Evolutionary conservation across 805 yeast genomes (phyloP).

Genomic region (Scheffersomyces lignosus): DNA sequence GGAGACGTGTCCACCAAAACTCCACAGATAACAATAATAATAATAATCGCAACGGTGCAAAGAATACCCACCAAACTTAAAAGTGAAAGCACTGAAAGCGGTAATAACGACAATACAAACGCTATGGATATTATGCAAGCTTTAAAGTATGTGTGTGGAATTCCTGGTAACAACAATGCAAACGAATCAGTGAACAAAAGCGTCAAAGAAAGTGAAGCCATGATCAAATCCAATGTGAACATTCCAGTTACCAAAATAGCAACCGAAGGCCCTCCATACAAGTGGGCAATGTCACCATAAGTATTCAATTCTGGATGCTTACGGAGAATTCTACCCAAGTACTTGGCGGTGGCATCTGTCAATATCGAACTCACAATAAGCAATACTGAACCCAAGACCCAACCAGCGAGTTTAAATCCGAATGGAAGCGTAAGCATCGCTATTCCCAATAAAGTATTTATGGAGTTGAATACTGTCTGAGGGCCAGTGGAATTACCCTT

Average conservation of each 20-base stretch:
- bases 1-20: slow-evolving; percentile 59
- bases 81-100: slow-evolving; percentile 70
- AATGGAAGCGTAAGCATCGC: slow-evolving; percentile 68
- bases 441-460: slow-evolving; percentile 67
- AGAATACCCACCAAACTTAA: slow-evolving; percentile 70
- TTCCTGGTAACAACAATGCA: slow-evolving; percentile 25
- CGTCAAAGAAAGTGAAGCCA: slow-evolving; percentile 78
- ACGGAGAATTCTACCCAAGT: slow-evolving; percentile 73
- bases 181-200: slow-evolving; percentile 86
- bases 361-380: slow-evolving; percentile 60
- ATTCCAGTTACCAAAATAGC: slow-evolving; percentile 69
- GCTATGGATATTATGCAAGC: slow-evolving; percentile 35
- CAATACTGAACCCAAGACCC: slow-evolving; percentile 62
- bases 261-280: slow-evolving; percentile 78
- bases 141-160: slow-evolving; percentile 11
- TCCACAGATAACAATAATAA: slow-evolving; percentile 63
- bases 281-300: slow-evolving; percentile 84
- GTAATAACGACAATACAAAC: slow-evolving; percentile 60
- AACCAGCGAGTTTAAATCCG: slow-evolving; percentile 64
- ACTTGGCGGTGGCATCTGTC: slow-evolving; percentile 75
- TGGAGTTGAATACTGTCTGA: slow-evolving; percentile 66
- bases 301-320: slow-evolving; percentile 80
- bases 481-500: slow-evolving; percentile 57
- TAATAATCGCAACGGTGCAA: slow-evolving; percentile 65
- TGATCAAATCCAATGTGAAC: slow-evolving; percentile 75